Conservation (phyloP, 306 rosid species). For the Hylodesmum podocarpum region DNA sequence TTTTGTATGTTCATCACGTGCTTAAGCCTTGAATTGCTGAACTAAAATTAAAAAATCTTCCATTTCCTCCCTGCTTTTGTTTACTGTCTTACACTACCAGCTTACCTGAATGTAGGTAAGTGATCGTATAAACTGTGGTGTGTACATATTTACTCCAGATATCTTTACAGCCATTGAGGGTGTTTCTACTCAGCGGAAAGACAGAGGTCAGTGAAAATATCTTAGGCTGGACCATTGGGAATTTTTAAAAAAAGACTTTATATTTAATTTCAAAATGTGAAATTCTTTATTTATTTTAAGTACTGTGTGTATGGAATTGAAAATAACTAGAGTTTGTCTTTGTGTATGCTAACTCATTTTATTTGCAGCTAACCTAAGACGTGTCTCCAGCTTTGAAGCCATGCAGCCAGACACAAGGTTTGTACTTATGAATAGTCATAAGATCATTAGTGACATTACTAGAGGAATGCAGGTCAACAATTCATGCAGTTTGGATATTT, state of each 20-base stretch:
- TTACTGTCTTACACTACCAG: slow-evolving; percentile 6
- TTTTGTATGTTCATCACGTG: slow-evolving; percentile 58
- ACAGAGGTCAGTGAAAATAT: slow-evolving; percentile 56
- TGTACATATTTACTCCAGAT: slow-evolving; percentile 84
- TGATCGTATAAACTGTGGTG: slow-evolving; percentile 89
- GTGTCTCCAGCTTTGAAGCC: slow-evolving; percentile 94
- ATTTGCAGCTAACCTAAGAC: slow-evolving; percentile 83
- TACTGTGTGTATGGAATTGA: slow-evolving; percentile 2
- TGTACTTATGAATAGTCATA: background rate
- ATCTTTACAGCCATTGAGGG: slow-evolving; percentile 75
- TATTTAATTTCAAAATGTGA: background rate
- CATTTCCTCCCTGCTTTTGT: background rate
- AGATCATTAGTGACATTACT: background rate
- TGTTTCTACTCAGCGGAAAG: slow-evolving; percentile 78
- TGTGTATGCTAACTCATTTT: slow-evolving; percentile 1
- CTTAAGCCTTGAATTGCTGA: slow-evolving; percentile 13
- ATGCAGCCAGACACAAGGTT: slow-evolving; percentile 84
- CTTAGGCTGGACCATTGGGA: background rate
- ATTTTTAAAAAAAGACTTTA: background rate
- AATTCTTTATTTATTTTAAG: background rate
- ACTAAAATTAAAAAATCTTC: slow-evolving; percentile 20
- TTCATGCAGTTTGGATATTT: slow-evolving; percentile 4
- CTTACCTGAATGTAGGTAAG: slow-evolving; percentile 69
- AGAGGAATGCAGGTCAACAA: background rate
- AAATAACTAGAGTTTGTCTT: background rate